Evolutionary conservation across 2,329 filamentous ascomycete species (phyloP).

Genomic region (Aspergillus pseudotamarii): DNA sequence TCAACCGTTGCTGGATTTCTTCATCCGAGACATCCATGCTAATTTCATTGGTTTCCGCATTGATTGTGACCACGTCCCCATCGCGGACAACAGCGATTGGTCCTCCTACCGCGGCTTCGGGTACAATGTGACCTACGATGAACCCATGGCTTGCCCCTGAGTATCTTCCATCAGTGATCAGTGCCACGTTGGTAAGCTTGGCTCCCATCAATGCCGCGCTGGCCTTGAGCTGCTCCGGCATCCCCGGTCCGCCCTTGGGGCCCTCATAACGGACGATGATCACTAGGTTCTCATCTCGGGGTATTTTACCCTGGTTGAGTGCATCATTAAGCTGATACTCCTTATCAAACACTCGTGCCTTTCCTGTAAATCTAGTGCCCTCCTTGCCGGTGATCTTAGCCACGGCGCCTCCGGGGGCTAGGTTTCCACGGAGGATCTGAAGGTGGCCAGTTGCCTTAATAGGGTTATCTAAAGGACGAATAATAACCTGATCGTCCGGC

Average conservation of each 20-base stretch:
- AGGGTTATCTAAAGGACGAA: conserved; percentile 76
- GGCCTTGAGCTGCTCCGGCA: conserved; percentile 92
- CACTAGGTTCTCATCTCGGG: conserved; percentile 78
- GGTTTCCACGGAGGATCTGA: conserved; percentile 82
- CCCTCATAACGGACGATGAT: conserved; percentile 92
- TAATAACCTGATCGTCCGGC: conserved; percentile 78
- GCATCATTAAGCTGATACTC: conserved; percentile 78
- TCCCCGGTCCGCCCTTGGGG: conserved; percentile 88
- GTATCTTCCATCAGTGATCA: conserved; percentile 92
- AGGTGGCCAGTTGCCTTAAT: conserved; percentile 88
- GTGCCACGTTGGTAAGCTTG: conserved; percentile 79
- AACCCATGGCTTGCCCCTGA: conserved; percentile 87
- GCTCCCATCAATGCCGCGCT: conserved; percentile 92
- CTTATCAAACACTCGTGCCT: conserved; percentile 82
- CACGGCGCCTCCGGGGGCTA: conserved; percentile 85
- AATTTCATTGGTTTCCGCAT: conserved; percentile 73
- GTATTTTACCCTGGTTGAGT: conserved; percentile 70
- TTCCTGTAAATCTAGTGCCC: conserved; percentile 77
- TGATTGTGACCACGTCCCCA: conserved; percentile 83
- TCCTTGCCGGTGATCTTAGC: conserved; percentile 98
- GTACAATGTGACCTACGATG: conserved; percentile 90
- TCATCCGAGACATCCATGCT: conserved; percentile 72
- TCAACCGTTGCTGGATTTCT: conserved; percentile 67
- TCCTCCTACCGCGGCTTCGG: conserved; percentile 85
- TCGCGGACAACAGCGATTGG: conserved; percentile 81